Base-by-base conservation (phyloP, 2,329 filamentous ascomycete species). In the Fusarium acutatum region DNA sequence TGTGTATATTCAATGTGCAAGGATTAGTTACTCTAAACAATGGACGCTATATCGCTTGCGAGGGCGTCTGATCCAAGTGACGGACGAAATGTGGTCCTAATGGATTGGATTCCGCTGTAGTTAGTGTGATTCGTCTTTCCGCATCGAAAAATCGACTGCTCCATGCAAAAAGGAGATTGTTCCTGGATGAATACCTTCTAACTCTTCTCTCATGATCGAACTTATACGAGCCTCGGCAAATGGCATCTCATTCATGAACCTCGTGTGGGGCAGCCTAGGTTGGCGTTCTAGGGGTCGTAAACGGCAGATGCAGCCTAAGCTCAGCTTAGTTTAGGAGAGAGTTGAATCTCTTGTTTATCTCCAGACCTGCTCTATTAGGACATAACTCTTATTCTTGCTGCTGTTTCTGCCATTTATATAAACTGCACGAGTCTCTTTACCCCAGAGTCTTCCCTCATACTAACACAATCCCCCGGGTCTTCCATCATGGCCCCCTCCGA, bases 401-500 rank as follows among this genome's bases (percentile, higher is more conserved):
- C 5, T 50, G 7, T 15, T 28, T n/a, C 38, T 53, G 26, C 17
- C 14, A 2, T 41, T 53, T 28, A 34, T 34, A 64, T 32, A 34
- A 18, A 18, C 30, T 17, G 7, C 6, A 11, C 41, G 7, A 15
- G 12, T 7, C 24, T 52, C 18, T 28, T 44, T 22, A 18, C 34
- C 57, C 34, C 34, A 22, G 34, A 38, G n/a, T 52, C 22, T 38
- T 28, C 13, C 14, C n/a, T 41, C 34, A 26, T 26, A 18, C n/a
- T 24, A 30, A 52, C 9, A 26, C 28, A 24, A 17, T 32, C 24
- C n/a, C 22, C 34, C 18, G 26, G 26, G 37, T 44, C 20, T 26
- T 56, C 22, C 50, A 59, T 24, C 30, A 82, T 82, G 80, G 72
- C 79, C 12, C 71, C 77, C 13, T 50, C 74, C n/a, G 64, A 60